Evolutionary conservation across 192 early-diverging fungal species (phyloP).

Genomic region (Jimgerdemannia lactiflua): DNA sequence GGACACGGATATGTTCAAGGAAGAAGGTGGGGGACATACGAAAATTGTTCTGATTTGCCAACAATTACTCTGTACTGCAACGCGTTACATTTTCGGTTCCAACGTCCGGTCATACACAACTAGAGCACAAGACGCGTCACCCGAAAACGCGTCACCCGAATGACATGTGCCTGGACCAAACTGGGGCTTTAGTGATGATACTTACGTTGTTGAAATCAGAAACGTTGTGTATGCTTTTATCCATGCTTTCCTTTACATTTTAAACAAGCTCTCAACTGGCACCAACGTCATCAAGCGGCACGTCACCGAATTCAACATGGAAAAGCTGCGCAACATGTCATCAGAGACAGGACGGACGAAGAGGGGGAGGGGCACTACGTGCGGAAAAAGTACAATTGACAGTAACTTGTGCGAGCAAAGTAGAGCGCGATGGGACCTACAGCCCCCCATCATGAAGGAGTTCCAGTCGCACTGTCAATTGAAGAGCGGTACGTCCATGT

Average conservation of each 20-base stretch:
- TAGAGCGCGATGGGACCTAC: conserved; percentile 80
- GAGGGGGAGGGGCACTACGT: no score
- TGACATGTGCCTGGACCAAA: no score
- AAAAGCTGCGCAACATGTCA: conserved; percentile 88
- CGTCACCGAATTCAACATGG: conserved; percentile 75
- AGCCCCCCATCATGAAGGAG: conserved; percentile 69
- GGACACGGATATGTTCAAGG: conserved; percentile 38
- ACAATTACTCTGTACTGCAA: no score
- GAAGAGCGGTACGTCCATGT: conserved; percentile 41
- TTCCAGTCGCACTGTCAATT: conserved; percentile 53
- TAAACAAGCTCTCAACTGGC: conserved; percentile 5
- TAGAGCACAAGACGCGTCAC: no score
- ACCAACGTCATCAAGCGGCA: conserved; percentile 25
- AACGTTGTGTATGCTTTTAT: neutral
- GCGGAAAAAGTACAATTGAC: no score
- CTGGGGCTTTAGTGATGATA: no score
- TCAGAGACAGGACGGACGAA: conserved; percentile 90
- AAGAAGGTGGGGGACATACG: conserved; percentile 32
- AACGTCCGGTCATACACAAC: no score
- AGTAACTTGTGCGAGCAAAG: conserved; percentile 43
- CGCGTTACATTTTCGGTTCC: no score
- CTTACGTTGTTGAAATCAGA: no score
- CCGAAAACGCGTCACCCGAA: no score
- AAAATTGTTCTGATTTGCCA: no score
- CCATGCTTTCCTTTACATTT: neutral